phyloP scores from a whole-genome alignment of 495 filamentous ascomycete genomes.

The Hypoxylon fragiforme region DNA sequence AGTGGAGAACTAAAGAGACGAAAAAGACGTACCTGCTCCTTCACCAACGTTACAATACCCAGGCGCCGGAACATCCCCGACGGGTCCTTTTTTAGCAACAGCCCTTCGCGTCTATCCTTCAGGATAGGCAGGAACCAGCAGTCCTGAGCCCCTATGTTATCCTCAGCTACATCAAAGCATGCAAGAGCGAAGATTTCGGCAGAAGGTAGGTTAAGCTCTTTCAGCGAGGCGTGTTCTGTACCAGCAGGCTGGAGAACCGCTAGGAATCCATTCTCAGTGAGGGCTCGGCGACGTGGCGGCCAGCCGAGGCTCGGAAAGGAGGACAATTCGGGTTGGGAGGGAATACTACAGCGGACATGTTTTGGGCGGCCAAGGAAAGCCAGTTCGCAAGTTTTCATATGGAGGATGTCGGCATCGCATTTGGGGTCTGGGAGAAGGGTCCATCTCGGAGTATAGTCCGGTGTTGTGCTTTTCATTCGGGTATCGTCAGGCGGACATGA shows the following conservation, averaged over 20 bases:
- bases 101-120: slow-evolving; percentile 2
- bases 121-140: slow-evolving; percentile 22
- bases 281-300: neutral
- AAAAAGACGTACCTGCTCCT: slow-evolving; percentile 16
- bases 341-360: slow-evolving; percentile 1
- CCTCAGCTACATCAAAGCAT: slow-evolving; percentile 16
- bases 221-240: neutral
- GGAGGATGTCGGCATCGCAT: slow-evolving; percentile 23
- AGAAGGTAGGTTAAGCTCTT: neutral
- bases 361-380: slow-evolving; percentile 23
- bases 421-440: neutral
- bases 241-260: slow-evolving; percentile 9
- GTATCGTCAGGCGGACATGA: neutral
- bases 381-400: slow-evolving; percentile 20
- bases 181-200: slow-evolving; percentile 9
- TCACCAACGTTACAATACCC: slow-evolving; percentile 1
- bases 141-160: slow-evolving; percentile 1
- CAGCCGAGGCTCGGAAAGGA: neutral
- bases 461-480: neutral
- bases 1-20: neutral
- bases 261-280: slow-evolving; percentile 4
- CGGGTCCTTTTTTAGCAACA: slow-evolving; percentile 9
- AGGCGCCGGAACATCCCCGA: slow-evolving; percentile 25
- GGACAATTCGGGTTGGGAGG: neutral
- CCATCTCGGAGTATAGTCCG: neutral